Base-by-base conservation (phyloP, 495 filamentous ascomycete genomes). In the Podospora pseudopauciseta region DNA sequence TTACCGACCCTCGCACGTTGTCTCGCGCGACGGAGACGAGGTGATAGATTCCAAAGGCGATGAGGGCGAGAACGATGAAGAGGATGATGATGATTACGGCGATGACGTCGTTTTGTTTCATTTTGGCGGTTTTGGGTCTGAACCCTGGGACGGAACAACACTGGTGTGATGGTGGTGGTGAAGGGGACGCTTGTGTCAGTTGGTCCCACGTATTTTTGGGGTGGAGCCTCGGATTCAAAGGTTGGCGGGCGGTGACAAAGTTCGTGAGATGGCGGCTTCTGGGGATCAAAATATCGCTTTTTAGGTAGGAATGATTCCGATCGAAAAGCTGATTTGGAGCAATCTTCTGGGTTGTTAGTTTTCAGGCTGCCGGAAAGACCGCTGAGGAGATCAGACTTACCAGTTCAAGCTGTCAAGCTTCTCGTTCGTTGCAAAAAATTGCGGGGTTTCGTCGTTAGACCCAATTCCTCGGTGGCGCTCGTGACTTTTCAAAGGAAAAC, bases 1-100 rank as follows among this genome's bases (percentile, higher is more conserved):
- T 72, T 11, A 72, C 69, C 6, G 75, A 75, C 60, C 73, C 75
- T 65, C 60, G 69, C 63, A 80, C 79, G 67, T 80, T 77, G 18
- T 74, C 71, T 18, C 84, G 71, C 32, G 84, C 84, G 4, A 84
- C 69, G 71, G 77, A 80, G 70, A 86, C 84, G 27, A 88, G 78
- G 61, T 78, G 77, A 75, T 88, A 92, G 80, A 92, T 92, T 65
- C 83, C 85, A 74, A 89, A 90, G 55, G 85, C 89, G 69, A 89
- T 88, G 68, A 87, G 78, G 56, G 88, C 88, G 28, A 93, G 86
- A 59, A 92, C 76, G 76, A 92, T 77, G 79, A 92, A 92, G 68
- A 93, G 85, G 55, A 92, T 72, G 79, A 93, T 92, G 79, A 93
- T 89, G 79, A 93, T 93, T 77, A 93, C 85, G 39, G 90, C 91